A percentile compares a stretch with the other conserved stretches of the same genome.
Conservation (phyloP, 2,329 filamentous ascomycete species). For the Aspergillus sclerotialis region DNA sequence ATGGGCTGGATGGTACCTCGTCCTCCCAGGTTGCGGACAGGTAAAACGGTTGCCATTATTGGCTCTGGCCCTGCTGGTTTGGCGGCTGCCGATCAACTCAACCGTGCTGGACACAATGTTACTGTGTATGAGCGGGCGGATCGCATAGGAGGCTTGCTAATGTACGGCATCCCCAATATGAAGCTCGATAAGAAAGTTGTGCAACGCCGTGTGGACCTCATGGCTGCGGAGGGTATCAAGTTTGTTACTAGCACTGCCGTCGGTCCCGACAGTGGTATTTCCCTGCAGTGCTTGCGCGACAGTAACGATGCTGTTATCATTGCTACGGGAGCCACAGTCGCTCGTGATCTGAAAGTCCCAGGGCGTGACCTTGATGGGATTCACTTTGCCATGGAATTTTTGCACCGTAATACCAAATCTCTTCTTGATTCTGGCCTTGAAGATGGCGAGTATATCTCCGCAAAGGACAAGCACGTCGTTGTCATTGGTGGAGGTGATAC, state of each 20-base stretch:
- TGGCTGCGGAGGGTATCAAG: conserved; percentile 78
- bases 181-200: conserved; percentile 98
- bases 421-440: conserved; percentile 83
- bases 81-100: conserved; percentile 85
- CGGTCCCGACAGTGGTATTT: conserved; percentile 64
- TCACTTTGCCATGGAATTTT: conserved; percentile 94
- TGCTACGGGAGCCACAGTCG: conserved; percentile 86
- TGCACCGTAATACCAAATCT: conserved; percentile 97
- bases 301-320: conserved; percentile 80
- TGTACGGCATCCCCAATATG: conserved; percentile 99
- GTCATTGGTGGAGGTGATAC: conserved; percentile 98
- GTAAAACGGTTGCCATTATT: conserved; percentile 82
- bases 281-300: conserved; percentile 64
- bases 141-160: conserved; percentile 81
- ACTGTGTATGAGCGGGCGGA: conserved; percentile 92
- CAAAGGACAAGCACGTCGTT: conserved; percentile 91
- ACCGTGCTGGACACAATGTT: conserved; percentile 80
- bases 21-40: conserved; percentile 71
- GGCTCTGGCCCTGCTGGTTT: conserved; percentile 90
- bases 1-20: conserved; percentile 95
- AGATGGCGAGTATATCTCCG: conserved; percentile 82
- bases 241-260: conserved; percentile 74
- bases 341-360: conserved; percentile 85
- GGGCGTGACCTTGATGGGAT: conserved; percentile 82
- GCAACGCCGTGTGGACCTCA: conserved; percentile 89